These are phyloP conservation scores for Jaenimonas drosophilae DNA, from an alignment of 208 protist genomes.

Conservation along the genomic window DNA sequence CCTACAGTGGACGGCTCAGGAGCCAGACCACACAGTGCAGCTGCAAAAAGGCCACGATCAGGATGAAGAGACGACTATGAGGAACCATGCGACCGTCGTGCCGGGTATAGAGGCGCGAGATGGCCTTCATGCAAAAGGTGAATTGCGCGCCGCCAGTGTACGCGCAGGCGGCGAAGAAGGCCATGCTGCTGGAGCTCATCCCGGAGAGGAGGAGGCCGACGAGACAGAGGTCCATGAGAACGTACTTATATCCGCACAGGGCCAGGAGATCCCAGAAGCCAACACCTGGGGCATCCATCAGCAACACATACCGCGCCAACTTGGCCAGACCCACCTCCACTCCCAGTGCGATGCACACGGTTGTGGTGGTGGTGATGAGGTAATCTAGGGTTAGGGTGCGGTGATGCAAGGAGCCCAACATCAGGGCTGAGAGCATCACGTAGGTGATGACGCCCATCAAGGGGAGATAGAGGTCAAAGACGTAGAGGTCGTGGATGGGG, in stretches of 20 bases:
- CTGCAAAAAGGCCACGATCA: conserved; percentile 26
- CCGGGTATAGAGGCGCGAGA: conserved; percentile 18
- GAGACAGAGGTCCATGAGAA: conserved; percentile 31
- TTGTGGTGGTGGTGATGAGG: conserved; percentile 35
- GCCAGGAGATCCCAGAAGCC: conserved; percentile 34
- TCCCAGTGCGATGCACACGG: conserved; percentile 35
- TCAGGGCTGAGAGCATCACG: conserved; percentile 52
- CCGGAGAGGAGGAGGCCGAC: conserved; percentile 25
- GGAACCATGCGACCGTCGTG: conserved; percentile 30
- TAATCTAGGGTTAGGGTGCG: conserved; percentile 37
- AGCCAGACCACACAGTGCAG: conserved; percentile 45
- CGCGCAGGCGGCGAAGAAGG: conserved; percentile 15
- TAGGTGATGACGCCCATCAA: conserved; percentile 78
- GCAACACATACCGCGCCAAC: conserved; percentile 29
- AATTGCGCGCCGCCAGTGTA: conserved; percentile 35
- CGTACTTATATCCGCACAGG: conserved; percentile 75
- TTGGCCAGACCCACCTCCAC: conserved; percentile 46
- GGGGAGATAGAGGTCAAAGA: conserved; percentile 77
- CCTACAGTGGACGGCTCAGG: conserved; percentile 21
- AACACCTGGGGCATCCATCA: conserved; percentile 16
- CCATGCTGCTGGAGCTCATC: conserved; percentile 3
- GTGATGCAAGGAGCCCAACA: conserved; percentile 25
- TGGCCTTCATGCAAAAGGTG: conserved; percentile 29
- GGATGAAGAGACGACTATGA: conserved; percentile 35
- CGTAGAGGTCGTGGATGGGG: conserved; percentile 42